Evolutionary conservation across 441 rosid species (phyloP).

Genomic region (Erodium trifolium): DNA sequence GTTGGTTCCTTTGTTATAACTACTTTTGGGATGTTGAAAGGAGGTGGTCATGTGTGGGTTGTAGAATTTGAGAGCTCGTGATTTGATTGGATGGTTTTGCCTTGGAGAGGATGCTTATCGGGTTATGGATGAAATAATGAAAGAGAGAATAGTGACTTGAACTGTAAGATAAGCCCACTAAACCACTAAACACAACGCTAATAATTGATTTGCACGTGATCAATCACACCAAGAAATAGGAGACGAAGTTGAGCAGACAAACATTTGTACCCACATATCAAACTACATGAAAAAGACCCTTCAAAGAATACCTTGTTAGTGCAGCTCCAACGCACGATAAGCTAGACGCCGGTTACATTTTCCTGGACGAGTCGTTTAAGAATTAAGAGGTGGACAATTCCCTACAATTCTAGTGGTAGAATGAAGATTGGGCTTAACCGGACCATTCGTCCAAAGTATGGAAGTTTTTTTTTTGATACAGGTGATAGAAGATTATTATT

Average conservation of each 20-base stretch:
- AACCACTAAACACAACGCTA: not conserved
- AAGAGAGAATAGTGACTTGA: not conserved
- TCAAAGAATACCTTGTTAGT: too few relatives aligned
- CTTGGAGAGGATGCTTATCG: not conserved
- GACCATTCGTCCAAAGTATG: too few relatives aligned
- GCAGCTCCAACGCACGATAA: too few relatives aligned
- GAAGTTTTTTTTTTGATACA: too few relatives aligned
- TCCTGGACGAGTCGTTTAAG: too few relatives aligned
- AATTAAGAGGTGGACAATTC: too few relatives aligned
- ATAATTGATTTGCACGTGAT: not conserved
- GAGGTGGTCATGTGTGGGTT: slow-evolving; percentile 11
- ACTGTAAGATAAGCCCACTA: not conserved
- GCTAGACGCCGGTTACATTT: too few relatives aligned
- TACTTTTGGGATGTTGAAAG: slow-evolving; percentile 2
- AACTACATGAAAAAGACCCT: not conserved
- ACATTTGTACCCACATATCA: not conserved
- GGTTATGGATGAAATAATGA: not conserved
- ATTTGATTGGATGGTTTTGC: not conserved
- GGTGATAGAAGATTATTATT: too few relatives aligned
- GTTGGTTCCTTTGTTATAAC: not conserved
- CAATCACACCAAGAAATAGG: not conserved
- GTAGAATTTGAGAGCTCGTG: slow-evolving; percentile 10
- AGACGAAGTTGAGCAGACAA: not conserved
- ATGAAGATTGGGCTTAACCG: too few relatives aligned
- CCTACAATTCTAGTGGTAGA: too few relatives aligned